phyloP scores from a whole-genome alignment of 441 rosid genomes.

The Breynia disticha region DNA sequence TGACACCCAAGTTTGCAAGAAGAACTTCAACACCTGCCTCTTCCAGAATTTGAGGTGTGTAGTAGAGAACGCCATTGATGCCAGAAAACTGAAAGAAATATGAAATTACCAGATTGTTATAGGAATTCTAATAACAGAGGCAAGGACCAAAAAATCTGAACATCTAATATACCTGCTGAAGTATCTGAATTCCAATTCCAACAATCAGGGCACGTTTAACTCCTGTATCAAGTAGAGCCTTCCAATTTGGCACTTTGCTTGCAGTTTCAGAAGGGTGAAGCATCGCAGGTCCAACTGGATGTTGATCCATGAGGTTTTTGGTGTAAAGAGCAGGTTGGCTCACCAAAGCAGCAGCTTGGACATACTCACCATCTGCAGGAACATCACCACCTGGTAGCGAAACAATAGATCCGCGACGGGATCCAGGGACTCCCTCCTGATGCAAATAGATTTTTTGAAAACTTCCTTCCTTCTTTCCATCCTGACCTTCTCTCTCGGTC shows the following conservation, averaged over 20 bases:
- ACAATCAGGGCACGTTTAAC: conserved; percentile 67
- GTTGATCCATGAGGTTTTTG: conserved; percentile 47
- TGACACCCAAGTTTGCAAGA: conserved; percentile 61
- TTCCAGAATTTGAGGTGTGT: conserved; percentile 96
- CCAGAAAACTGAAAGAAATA: conserved; percentile 63
- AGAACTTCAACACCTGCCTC: conserved; percentile 88
- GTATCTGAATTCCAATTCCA: conserved; percentile 73
- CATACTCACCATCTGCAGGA: conserved; percentile 35
- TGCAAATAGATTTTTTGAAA: conserved; percentile 81
- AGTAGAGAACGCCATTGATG: conserved; percentile 93
- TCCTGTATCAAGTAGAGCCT: conserved; percentile 67
- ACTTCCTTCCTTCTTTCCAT: conserved; percentile 77
- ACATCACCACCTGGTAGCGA: conserved; percentile 47
- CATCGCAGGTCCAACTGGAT: conserved; percentile 81
- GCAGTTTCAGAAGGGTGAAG: conserved; percentile 57
- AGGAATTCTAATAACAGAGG: too few relatives aligned
- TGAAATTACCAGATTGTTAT: not conserved
- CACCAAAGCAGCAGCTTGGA: conserved; percentile 74
- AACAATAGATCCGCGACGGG: conserved; percentile 49
- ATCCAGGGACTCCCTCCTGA: conserved; percentile 55
- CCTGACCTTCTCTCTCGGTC: conserved; percentile 58
- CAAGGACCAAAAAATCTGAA: not conserved
- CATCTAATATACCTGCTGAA: conserved; percentile 87
- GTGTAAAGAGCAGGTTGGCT: conserved; percentile 66
- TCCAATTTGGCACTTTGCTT: conserved; percentile 49